Base-by-base conservation (phyloP, 169 alveolate genomes). In the Plasmodium berghei region DNA sequence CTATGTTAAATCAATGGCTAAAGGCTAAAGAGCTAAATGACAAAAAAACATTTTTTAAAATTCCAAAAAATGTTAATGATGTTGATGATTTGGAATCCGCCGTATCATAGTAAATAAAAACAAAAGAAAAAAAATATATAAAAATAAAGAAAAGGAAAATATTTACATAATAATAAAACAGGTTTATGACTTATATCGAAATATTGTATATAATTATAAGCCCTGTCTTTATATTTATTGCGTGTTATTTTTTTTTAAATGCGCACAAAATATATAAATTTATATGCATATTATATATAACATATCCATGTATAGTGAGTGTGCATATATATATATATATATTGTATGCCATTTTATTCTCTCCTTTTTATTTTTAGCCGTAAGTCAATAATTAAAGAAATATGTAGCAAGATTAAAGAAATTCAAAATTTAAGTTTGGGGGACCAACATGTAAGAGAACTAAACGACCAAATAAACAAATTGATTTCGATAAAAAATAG, bases 381-480 rank as follows among this genome's bases (percentile, higher is more conserved):
- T 20, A 83, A 61, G 34, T 72, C 80, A 67, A 64, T 91, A 54
- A 89, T 91, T 24, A 93, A 96, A 93, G 99, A 96, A 49, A 92
- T 97, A 40, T 94, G 96, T 58, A 93, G 91, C 59, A 94, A 94
- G 63, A 98, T 97, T 0, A 93, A 96, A 20, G 96, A 96, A 63
- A 97, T 98, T 24, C 97, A 98, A 92, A 97, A 98, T 91, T 98
- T 98, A 28, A 95, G 97, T 28, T 86, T 98, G 73, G 98, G 99
- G 9, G 99, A 98, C 80, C 96, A 93, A 62, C 96, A 96, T 63
- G 95, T 98, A 24, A 88, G 99, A 63, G 99, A 97, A 67, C 74
- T 98, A 72, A 98, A 98, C 93, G 99, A 98, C 92, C 98, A 97
- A 77, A 98, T 98, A 16, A 98, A 98, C 93, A 91, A 96, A 54